Evolutionary conservation across 2,329 filamentous ascomycete species (phyloP).

Genomic region (Juglanconis sp.): DNA sequence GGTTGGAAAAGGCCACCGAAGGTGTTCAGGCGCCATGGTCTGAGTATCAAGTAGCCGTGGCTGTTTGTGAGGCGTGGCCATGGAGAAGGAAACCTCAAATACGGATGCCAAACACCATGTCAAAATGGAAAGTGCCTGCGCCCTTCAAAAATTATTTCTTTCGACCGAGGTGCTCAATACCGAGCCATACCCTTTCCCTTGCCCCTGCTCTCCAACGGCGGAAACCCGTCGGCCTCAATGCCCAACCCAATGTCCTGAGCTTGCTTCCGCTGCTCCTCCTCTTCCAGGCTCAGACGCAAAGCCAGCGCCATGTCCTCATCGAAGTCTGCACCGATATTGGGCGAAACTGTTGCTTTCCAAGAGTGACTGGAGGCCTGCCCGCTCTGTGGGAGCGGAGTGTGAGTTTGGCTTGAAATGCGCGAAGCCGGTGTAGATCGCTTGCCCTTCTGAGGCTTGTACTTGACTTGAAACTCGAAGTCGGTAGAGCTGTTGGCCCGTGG

Average conservation of each 20-base stretch:
- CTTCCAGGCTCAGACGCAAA: conserved; percentile 57
- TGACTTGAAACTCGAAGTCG: conserved; percentile 51
- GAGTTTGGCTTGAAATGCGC: conserved; percentile 28
- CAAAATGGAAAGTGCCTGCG: background rate
- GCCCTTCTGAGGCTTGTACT: conserved; percentile 39
- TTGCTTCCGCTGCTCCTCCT: conserved; percentile 41
- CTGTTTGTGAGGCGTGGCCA: background rate
- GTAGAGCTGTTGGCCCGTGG: conserved; percentile 43
- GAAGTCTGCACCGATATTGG: conserved; percentile 19
- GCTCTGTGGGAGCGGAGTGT: conserved; percentile 29
- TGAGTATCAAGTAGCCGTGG: background rate
- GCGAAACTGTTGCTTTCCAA: conserved; percentile 18
- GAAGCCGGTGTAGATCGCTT: conserved; percentile 35
- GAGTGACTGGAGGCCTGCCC: conserved; percentile 16
- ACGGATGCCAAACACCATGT: background rate
- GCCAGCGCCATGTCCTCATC: conserved; percentile 61
- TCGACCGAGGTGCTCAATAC: background rate
- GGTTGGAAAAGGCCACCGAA: background rate
- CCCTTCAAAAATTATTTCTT: background rate
- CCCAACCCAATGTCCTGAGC: conserved; percentile 16
- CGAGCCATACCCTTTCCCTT: conserved; percentile 38
- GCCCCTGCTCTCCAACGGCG: conserved; percentile 31
- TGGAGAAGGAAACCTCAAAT: background rate
- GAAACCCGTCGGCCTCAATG: conserved; percentile 28
- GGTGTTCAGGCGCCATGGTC: background rate